Percentiles rank a stretch among this genome's conserved stretches.
These are phyloP conservation scores for Hippophae rhamnoides DNA, from an alignment of 306 rosid species.

Conservation along the genomic window DNA sequence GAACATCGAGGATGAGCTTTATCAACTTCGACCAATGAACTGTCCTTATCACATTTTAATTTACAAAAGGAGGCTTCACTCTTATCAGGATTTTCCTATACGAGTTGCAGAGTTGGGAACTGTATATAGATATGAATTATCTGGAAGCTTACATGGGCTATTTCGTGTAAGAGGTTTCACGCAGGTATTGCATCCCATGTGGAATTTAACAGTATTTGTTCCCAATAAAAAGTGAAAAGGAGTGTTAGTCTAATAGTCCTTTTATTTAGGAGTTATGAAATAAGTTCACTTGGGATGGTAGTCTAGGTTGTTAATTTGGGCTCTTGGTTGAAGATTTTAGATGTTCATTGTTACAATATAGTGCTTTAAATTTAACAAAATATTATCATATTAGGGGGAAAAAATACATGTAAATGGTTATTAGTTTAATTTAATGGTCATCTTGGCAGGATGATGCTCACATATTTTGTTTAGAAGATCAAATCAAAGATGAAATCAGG, in stretches of 20 bases:
- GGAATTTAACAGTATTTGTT: conserved; percentile 1
- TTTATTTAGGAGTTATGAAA: too few relatives aligned
- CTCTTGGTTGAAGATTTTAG: too few relatives aligned
- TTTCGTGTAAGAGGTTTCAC: conserved; percentile 97
- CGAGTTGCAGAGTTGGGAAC: conserved; percentile 94
- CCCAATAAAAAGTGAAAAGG: not conserved
- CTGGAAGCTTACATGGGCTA: conserved; percentile 96
- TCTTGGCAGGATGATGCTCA: conserved; percentile 92
- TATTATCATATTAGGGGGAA: conserved; percentile 2
- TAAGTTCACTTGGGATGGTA: too few relatives aligned
- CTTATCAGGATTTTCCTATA: conserved; percentile 83
- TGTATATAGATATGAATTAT: conserved; percentile 85
- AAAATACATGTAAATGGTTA: conserved; percentile 7
- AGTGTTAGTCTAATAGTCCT: not conserved
- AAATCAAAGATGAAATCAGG: conserved; percentile 86
- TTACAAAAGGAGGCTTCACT: conserved; percentile 83
- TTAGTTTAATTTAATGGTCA: conserved; percentile 19
- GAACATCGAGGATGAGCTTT: conserved; percentile 76
- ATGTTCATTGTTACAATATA: not conserved
- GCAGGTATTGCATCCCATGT: conserved; percentile 43
- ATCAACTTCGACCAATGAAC: conserved; percentile 98
- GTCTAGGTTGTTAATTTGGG: too few relatives aligned
- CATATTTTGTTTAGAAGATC: conserved; percentile 87
- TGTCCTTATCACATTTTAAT: conserved; percentile 91
- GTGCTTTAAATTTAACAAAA: not conserved